Percentiles rank a stretch among this genome's conserved stretches.
Evolutionary conservation across 805 yeast species (phyloP).

Genomic region (Candida arabinofermentans): DNA sequence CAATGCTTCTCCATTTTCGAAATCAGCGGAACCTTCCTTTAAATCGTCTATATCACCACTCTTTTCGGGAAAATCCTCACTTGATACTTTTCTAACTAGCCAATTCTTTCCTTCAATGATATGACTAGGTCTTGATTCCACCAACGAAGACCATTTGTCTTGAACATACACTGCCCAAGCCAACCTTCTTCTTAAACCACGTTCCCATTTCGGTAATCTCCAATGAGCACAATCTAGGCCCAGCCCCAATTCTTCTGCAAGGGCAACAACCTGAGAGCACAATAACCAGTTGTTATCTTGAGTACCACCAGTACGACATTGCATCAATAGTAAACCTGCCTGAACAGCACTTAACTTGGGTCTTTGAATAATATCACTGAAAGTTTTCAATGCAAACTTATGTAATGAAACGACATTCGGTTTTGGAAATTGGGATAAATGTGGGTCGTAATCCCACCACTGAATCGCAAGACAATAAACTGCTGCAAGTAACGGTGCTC

Average conservation of each 20-base stretch:
- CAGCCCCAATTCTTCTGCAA: slow-evolving; percentile 86
- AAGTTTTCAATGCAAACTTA: slow-evolving; percentile 61
- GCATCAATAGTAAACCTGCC: slow-evolving; percentile 77
- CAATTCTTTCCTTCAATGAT: slow-evolving; percentile 69
- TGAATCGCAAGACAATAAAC: slow-evolving; percentile 85
- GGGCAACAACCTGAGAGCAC: slow-evolving; percentile 80
- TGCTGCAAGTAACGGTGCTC: slow-evolving; percentile 87
- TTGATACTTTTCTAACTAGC: slow-evolving; percentile 65
- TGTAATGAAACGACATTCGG: slow-evolving; percentile 73
- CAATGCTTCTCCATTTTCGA: slow-evolving; percentile 63
- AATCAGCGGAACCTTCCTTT: slow-evolving; percentile 61
- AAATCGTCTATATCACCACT: slow-evolving; percentile 33
- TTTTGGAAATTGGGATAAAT: slow-evolving; percentile 66
- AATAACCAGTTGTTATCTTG: slow-evolving; percentile 76
- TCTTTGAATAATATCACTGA: slow-evolving; percentile 69
- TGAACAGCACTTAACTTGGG: slow-evolving; percentile 92
- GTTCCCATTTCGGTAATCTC: slow-evolving; percentile 94
- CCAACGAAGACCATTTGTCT: slow-evolving; percentile 85
- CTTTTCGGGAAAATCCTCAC: slow-evolving; percentile 77
- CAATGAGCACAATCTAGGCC: slow-evolving; percentile 89
- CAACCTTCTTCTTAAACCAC: slow-evolving; percentile 78
- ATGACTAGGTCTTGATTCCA: slow-evolving; percentile 84
- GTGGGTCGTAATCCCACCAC: slow-evolving; percentile 92
- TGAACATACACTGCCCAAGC: slow-evolving; percentile 96
- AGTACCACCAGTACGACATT: slow-evolving; percentile 44